phyloP scores from a whole-genome alignment of 352 stramenopile species.

The Globisporangium canariense region DNA sequence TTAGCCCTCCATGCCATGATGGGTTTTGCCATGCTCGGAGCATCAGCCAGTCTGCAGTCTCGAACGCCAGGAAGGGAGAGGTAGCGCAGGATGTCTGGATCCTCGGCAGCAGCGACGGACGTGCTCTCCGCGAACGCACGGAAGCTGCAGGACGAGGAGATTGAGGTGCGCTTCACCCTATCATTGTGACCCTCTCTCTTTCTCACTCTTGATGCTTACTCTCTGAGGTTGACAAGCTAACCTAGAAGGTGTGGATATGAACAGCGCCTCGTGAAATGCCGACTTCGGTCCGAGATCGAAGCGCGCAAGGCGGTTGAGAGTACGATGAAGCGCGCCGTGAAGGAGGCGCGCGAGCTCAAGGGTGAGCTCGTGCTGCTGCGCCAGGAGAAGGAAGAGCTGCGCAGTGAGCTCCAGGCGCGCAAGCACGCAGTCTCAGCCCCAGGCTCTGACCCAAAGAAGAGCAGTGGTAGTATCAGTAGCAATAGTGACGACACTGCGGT shows the following conservation, averaged over 20 bases:
- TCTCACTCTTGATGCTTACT: too few species aligned
- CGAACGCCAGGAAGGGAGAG: neutral
- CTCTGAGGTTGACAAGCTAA: neutral
- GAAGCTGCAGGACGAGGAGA: constrained; percentile 59
- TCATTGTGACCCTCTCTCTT: neutral
- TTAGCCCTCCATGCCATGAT: neutral
- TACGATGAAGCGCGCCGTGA: constrained; percentile 73
- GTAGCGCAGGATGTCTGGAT: neutral
- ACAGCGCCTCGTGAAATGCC: constrained; percentile 75
- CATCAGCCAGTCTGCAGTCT: neutral
- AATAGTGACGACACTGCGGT: constrained; percentile 5
- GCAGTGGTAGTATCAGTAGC: neutral
- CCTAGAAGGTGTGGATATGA: neutral
- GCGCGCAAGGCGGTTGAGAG: constrained; percentile 64
- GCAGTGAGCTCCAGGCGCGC: constrained; percentile 22
- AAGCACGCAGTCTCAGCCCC: constrained; percentile 9
- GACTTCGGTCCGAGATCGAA: constrained; percentile 68
- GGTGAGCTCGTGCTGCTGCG: constrained; percentile 73
- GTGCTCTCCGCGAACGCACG: constrained; percentile 38
- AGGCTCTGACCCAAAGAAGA: constrained; percentile 13
- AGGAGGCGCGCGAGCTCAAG: constrained; percentile 70
- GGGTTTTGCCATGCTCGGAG: neutral
- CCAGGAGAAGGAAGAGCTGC: constrained; percentile 68
- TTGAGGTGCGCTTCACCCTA: constrained; percentile 33
- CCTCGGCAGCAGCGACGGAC: constrained; percentile 10